Evolutionary conservation across 2,329 filamentous ascomycete species (phyloP).

Genomic region (Colletotrichum echinochloae): DNA sequence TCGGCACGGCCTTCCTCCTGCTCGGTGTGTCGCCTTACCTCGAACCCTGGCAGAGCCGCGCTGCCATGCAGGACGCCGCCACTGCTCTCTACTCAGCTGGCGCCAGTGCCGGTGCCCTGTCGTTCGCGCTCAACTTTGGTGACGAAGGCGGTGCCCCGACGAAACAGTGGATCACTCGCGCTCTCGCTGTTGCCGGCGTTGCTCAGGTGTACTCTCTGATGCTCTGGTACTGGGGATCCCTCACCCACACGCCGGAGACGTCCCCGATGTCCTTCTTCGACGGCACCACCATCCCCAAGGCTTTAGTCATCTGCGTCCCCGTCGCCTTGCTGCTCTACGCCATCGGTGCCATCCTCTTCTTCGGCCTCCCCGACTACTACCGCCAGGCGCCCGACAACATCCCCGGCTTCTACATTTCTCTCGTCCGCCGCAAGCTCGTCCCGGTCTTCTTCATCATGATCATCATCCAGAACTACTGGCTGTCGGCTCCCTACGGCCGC

Average conservation of each 20-base stretch:
- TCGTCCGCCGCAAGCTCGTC: constrained; percentile 72
- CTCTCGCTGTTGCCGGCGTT: constrained; percentile 74
- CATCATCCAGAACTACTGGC: constrained; percentile 75
- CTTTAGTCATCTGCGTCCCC: constrained; percentile 65
- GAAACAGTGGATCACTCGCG: constrained; percentile 75
- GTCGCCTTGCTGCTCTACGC: constrained; percentile 68
- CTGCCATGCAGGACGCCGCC: constrained; percentile 68
- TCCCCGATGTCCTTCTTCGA: constrained; percentile 45
- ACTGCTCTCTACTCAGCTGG: constrained; percentile 72
- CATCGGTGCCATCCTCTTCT: constrained; percentile 65
- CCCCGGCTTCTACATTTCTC: constrained; percentile 73
- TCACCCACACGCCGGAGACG: constrained; percentile 32
- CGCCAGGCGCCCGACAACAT: constrained; percentile 72
- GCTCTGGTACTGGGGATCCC: constrained; percentile 74
- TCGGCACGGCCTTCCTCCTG: constrained; percentile 71
- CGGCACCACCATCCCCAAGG: constrained; percentile 47
- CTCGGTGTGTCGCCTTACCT: constrained; percentile 72
- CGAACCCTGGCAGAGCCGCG: constrained; percentile 51
- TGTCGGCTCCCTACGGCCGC: constrained; percentile 73
- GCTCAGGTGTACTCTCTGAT: constrained; percentile 74
- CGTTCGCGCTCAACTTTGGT: constrained; percentile 76
- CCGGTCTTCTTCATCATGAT: constrained; percentile 75
- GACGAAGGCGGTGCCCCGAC: constrained; percentile 72
- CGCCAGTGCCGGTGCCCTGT: constrained; percentile 72
- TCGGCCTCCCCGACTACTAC: constrained; percentile 76